These are phyloP conservation scores for Leonotis leonurus DNA, from an alignment of 257 asterid genomes.

Conservation along the genomic window DNA sequence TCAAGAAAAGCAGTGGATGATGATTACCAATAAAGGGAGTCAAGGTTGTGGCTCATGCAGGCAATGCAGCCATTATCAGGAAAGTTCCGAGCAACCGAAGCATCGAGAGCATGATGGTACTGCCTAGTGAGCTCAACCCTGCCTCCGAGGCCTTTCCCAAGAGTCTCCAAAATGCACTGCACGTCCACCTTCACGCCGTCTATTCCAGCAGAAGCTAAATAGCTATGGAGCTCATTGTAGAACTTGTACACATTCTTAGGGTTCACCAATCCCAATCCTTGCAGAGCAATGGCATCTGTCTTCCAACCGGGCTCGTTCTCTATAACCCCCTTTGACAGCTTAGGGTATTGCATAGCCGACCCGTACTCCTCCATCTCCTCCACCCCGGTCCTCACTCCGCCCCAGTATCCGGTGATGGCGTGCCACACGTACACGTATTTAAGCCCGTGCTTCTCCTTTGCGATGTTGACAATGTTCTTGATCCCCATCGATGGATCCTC, in stretches of 20 bases:
- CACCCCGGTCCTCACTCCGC: conserved; percentile 73
- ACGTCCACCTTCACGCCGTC: too few relatives aligned
- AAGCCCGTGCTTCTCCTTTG: conserved; percentile 61
- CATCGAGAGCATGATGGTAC: conserved; percentile 83
- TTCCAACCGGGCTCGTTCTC: conserved; percentile 74
- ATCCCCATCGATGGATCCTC: conserved; percentile 60
- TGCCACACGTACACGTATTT: conserved; percentile 83
- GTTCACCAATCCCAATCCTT: conserved; percentile 58
- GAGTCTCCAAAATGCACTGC: too few relatives aligned
- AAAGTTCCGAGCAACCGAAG: conserved; percentile 70
- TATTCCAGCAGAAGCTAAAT: too few relatives aligned
- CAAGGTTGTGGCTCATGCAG: conserved; percentile 88
- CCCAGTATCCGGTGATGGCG: conserved; percentile 85
- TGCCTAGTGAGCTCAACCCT: conserved; percentile 70
- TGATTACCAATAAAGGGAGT: too few relatives aligned
- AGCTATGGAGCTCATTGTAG: too few relatives aligned
- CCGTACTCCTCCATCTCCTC: conserved; percentile 59
- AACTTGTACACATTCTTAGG: too few relatives aligned
- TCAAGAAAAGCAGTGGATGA: too few relatives aligned
- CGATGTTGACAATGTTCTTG: conserved; percentile 55
- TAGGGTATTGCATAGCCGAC: conserved; percentile 59
- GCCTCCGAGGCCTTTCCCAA: conserved; percentile 68
- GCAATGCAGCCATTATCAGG: conserved; percentile 83
- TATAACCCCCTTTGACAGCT: conserved; percentile 51
- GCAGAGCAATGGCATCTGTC: conserved; percentile 58